Evolutionary conservation across 768 basidiomycete genomes (phyloP), one percentile per base, ranked within the genome.

Genomic region (Mycena maculata): DNA sequence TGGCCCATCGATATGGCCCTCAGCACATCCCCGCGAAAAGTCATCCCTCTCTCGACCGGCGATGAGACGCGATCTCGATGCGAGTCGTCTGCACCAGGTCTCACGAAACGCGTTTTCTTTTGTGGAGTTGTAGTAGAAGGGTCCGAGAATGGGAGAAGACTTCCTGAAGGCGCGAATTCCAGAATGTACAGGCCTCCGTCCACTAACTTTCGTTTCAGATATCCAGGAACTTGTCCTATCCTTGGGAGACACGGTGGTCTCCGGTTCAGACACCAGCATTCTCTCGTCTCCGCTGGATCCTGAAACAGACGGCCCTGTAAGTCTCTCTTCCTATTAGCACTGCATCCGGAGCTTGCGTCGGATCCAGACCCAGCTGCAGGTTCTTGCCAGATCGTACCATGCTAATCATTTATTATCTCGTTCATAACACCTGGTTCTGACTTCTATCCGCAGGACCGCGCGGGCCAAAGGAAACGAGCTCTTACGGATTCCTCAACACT

Each of bases 71-170:
- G 83, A 28, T 78, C 83, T 44, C 82, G 84, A 48, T 81, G 79
- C 31, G 79, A 76, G 36, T 78, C 85, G 44, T 77, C 78, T 20
- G 74, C 80, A 33, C 74, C 81, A 33, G 77, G 80, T 55, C 72
- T 88, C 68, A 96, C 92, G 8, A 90, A 86, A 76, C 91, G 95
- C 75, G 92, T 91, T 27, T 97, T 96, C 78, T 92, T 92, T 75
- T 94, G 92, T 74, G 93, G 93, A 47, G 92, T 97, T 22, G 93
- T 97, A 16, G 90, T 97, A 31, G 95, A 98, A 80, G 90, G 89
- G 56, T 89, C 91, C 41, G 91, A 91, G 69, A 85, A 87, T 69
- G 92, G 91, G 8, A 86, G 83, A 71, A 84, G 88, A 63, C 84
- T 93, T 54, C 85, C 89, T 41, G 88, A 90, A 78, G 92, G 92